Base-by-base conservation (phyloP, 2,329 filamentous ascomycete genomes). In the Nemania abortiva region DNA sequence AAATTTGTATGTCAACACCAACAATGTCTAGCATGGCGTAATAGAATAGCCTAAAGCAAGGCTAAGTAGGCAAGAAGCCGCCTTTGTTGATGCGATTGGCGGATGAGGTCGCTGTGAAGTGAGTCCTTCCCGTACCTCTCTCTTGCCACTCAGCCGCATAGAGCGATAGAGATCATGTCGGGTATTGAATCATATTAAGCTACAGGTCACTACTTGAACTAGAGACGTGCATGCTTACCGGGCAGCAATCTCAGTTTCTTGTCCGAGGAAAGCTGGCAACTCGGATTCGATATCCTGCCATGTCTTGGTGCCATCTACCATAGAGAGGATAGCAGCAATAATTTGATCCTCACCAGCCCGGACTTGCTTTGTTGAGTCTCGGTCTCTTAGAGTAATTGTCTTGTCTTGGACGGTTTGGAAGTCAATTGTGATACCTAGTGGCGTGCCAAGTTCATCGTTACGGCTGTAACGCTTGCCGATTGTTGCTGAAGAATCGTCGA, bases 401-500 rank as follows among this genome's bases (percentile, higher is more conserved):
- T 89, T 89, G 80, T 98, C 94, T 82, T 97, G 90, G 74, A 97
- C 85, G 56, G 93, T 97, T 85, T 98, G 93, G 88, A 98, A 98
- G 81, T 98, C 95, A 69, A 98, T 89, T 0, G 95, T 98, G 81
- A 98, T 91, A 79, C 94, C 95, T 73, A 98, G 91, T 7, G 95
- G 94, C 53, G 96, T 98, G 77, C 95, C 96, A 68, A 98, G 88
- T 84, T 98, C 95, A 81, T 98, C 95, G 80, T 98, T 98, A 77
- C 96, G 91, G 79, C 92, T 90, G 82, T 97, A 98, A 63, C 95
- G 92, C 87, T 97, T 97, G 80, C 95, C 95, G 75, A 98, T 98
- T 71, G 91, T 94, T 70, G 95, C 94, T 31, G 92, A 93, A 15
- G 93, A 97, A 81, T 96, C 93, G 78, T 98, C 96, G 45, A 98